Conservation (phyloP, 768 basidiomycete genomes). For the Asterophora lycoperdoides region DNA sequence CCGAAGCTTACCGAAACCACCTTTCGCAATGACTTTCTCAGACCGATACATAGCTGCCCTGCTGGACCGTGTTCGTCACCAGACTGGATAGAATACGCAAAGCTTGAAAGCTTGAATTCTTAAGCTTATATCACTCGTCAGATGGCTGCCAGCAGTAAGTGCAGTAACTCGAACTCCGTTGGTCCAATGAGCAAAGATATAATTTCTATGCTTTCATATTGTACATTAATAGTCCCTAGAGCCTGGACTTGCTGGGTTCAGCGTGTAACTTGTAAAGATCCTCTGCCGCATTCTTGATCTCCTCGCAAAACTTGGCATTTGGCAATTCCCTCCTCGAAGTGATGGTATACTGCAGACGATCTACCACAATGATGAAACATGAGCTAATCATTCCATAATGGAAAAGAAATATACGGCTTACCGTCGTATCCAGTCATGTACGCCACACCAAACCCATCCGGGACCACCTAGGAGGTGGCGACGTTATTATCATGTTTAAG, state of each 20-base stretch:
- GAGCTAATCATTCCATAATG: conserved; percentile 1
- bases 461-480: conserved; percentile 57
- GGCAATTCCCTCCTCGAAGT: conserved; percentile 86
- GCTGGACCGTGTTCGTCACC: too few relatives aligned
- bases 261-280: conserved; percentile 66
- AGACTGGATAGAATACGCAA: too few relatives aligned
- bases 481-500: not conserved
- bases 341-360: conserved; percentile 80
- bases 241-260: conserved; percentile 27
- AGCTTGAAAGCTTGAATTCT: too few relatives aligned
- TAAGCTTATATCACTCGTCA: too few relatives aligned
- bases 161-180: too few relatives aligned
- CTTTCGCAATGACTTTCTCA: too few relatives aligned
- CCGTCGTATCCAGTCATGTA: conserved; percentile 91
- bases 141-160: too few relatives aligned
- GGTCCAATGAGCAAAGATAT: too few relatives aligned
- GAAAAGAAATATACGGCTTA: conserved; percentile 25
- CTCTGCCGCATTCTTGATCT: conserved; percentile 55
- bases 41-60: too few relatives aligned
- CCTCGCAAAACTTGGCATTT: conserved; percentile 66
- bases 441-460: conserved; percentile 91
- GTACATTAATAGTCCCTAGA: not conserved
- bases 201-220: not conserved
- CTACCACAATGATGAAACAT: conserved; percentile 38
- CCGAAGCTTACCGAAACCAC: too few relatives aligned